Evolutionary conservation across 2,329 filamentous ascomycete species (phyloP), one percentile per base, ranked within the genome.

Genomic region (Venturiaceae sp.): DNA sequence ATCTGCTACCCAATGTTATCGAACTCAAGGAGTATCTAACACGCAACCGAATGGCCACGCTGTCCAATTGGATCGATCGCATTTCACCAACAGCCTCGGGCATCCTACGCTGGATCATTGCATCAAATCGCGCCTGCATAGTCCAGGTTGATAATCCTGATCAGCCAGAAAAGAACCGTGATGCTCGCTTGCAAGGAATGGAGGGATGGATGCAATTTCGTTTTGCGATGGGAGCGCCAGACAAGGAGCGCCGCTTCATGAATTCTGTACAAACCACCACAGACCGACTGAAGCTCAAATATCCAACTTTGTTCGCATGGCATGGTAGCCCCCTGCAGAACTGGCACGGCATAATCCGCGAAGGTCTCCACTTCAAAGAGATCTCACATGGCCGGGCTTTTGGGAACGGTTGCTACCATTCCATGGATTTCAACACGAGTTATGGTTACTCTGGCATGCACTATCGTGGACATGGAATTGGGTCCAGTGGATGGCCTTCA

Each of bases 261-360:
- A 71, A 82, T 23, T 83, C 85, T 14, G 77, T 94, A 2, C 2
- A 59, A 19, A 23, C 28, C 30, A 59, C 52, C 5, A 16, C 58
- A 37, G 11, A 65, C 16, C 68, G 73, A 5, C 65, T 77, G 19
- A 70, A 71, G 39, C 64, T 76, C 50, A 63, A 71, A 60, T 76
- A 83, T 63, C 87, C 88, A 0, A 92, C 89, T 0, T 70, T 96
- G 1, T 90, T 95, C 66, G 90, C 88, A 0, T 96, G 88, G 85
- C 92, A 96, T 69, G 92, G 91, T 5, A 95, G 89, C 65, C 69
- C 74, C 0, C 63, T 95, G 3, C 63, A 70, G 3, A 96, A 95
- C 65, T 96, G 92, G 92, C 92, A 96, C 70, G 88, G 86, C 65
- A 96, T 96, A 65, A 83, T 96, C 62, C 83, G 91, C 33, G 83